Evolutionary conservation across 2,329 filamentous ascomycete species (phyloP).

Genomic region (Sporothrix protearum): DNA sequence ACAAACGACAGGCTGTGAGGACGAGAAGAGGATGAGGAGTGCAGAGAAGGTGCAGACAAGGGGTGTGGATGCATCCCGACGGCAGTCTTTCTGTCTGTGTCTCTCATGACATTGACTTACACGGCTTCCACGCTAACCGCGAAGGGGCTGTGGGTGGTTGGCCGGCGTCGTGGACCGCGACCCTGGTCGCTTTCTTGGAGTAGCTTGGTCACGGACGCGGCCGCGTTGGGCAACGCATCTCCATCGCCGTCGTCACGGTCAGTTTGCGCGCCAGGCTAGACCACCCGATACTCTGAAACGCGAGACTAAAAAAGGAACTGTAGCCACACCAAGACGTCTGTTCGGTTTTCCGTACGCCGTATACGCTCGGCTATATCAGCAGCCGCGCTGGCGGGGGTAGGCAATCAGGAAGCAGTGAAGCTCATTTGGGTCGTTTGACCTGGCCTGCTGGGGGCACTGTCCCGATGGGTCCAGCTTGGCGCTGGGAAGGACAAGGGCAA

Average conservation of each 20-base stretch:
- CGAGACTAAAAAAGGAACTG: slow-evolving; percentile 13
- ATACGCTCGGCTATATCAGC: slow-evolving; percentile 18
- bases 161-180: slow-evolving; percentile 12
- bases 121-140: slow-evolving; percentile 1
- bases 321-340: neutral
- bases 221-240: slow-evolving; percentile 21
- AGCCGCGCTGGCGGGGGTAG: slow-evolving; percentile 15
- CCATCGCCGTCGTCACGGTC: neutral
- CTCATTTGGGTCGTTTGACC: slow-evolving; percentile 20
- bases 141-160: neutral
- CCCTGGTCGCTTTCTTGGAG: slow-evolving; percentile 17
- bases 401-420: neutral
- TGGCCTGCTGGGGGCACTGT: neutral
- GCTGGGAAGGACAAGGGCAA: neutral
- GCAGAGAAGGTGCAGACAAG: neutral
- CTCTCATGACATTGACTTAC: neutral
- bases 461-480: neutral
- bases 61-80: slow-evolving; percentile 1
- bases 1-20: slow-evolving; percentile 26
- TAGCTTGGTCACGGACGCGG: slow-evolving; percentile 21
- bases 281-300: slow-evolving; percentile 22
- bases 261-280: slow-evolving; percentile 6
- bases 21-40: neutral
- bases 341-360: neutral
- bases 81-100: neutral